phyloP scores from a whole-genome alignment of 257 asterid species.

The Ilex aquifolium region DNA sequence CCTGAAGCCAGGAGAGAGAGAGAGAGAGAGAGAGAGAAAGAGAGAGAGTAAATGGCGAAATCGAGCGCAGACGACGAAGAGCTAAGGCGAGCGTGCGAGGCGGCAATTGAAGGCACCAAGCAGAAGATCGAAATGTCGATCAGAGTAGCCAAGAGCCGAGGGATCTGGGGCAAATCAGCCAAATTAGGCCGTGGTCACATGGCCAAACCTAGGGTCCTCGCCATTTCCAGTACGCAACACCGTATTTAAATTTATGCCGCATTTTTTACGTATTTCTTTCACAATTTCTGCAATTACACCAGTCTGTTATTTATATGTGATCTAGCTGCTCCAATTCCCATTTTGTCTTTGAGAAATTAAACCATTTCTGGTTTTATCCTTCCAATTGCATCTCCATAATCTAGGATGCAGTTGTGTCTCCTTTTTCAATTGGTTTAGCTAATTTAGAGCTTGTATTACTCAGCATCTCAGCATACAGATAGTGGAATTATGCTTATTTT shows the following conservation, averaged over 20 bases:
- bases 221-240: conserved; percentile 61
- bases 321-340: too few species aligned
- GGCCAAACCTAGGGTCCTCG: conserved; percentile 99
- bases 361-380: too few species aligned
- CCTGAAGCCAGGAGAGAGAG: too few species aligned
- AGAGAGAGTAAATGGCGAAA: conserved; percentile 60
- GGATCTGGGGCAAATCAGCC: conserved; percentile 75
- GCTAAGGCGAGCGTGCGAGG: conserved; percentile 93
- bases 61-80: conserved; percentile 97
- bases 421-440: too few species aligned
- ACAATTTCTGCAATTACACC: background rate
- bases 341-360: too few species aligned
- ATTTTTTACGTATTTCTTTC: background rate
- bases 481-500: too few species aligned
- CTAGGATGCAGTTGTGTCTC: background rate
- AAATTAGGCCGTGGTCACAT: conserved; percentile 80
- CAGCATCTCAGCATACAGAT: too few species aligned
- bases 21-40: background rate
- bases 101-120: conserved; percentile 80
- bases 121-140: conserved; percentile 80
- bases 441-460: too few species aligned
- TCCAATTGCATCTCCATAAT: too few species aligned
- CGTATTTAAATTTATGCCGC: background rate
- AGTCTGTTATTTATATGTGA: too few species aligned
- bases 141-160: conserved; percentile 88